A percentile compares a stretch with the other conserved stretches of the same genome.
phyloP scores from a whole-genome alignment of 352 stramenopile species.

The Globisporangium solare region DNA sequence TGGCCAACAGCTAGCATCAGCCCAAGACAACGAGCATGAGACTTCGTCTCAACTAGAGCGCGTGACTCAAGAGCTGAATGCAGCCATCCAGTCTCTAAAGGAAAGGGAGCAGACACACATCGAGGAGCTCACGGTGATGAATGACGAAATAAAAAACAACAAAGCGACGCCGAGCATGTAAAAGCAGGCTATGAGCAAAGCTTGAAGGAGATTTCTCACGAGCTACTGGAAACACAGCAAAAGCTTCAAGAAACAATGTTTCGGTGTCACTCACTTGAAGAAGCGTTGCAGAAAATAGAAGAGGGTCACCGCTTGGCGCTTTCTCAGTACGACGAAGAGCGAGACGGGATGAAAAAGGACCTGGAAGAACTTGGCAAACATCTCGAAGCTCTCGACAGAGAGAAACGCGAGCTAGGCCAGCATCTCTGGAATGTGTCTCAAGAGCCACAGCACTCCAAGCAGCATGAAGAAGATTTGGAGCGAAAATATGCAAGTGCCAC shows the following conservation, averaged over 20 bases:
- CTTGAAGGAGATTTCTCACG: conserved; percentile 20
- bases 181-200: conserved; percentile 33
- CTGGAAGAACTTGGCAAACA: conserved; percentile 9
- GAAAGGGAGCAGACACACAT: conserved; percentile 31
- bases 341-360: conserved; percentile 4
- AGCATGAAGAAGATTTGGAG: conserved; percentile 25
- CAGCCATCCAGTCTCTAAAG: conserved; percentile 24
- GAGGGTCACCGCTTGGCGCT: conserved; percentile 14
- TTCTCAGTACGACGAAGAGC: conserved; percentile 17
- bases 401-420: conserved; percentile 58
- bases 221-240: conserved; percentile 27
- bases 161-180: conserved; percentile 29
- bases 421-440: conserved; percentile 60
- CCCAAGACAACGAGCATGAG: conserved; percentile 29
- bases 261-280: conserved; percentile 14
- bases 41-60: conserved; percentile 30
- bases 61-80: conserved; percentile 31
- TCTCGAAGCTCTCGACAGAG: conserved; percentile 16
- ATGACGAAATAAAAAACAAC: conserved; percentile 49
- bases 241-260: conserved; percentile 19
- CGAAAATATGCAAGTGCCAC: conserved; percentile 7
- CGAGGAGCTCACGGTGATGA: conserved; percentile 53
- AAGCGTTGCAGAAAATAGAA: conserved; percentile 18
- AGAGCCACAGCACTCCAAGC: conserved; percentile 32
- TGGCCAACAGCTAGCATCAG: conserved; percentile 31